A percentile compares a stretch with the other conserved stretches of the same genome.
Conservation (phyloP, 441 rosid genomes). For the Pelargonium australe region DNA sequence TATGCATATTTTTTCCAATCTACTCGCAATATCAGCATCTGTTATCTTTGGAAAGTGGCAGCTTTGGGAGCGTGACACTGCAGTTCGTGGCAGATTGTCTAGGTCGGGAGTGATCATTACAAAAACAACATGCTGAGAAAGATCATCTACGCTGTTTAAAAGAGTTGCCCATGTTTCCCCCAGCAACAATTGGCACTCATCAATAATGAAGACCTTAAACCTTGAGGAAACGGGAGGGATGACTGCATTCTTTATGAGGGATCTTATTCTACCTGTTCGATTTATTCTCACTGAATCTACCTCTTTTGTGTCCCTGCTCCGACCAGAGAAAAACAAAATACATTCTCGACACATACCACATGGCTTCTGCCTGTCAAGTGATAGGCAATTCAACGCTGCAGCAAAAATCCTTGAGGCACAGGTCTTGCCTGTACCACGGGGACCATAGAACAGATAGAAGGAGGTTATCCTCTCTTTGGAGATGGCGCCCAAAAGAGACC, state of each 20-base stretch:
- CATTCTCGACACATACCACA: conserved; percentile 82
- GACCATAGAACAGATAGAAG: conserved; percentile 91
- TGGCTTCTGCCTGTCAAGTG: conserved; percentile 61
- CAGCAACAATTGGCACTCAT: conserved; percentile 87
- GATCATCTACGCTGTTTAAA: conserved; percentile 86
- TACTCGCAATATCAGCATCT: conserved; percentile 63
- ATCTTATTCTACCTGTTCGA: conserved; percentile 55
- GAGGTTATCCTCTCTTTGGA: conserved; percentile 78
- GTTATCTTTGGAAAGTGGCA: conserved; percentile 82
- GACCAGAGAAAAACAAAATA: conserved; percentile 62
- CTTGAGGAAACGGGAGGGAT: conserved; percentile 45
- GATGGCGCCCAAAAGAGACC: conserved; percentile 65
- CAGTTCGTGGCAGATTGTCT: conserved; percentile 76
- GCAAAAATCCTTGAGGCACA: conserved; percentile 82
- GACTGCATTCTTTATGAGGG: conserved; percentile 44
- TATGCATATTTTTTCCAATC: conserved; percentile 59
- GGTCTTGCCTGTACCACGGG: conserved; percentile 96
- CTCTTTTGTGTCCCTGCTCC: conserved; percentile 57
- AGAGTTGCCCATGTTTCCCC: conserved; percentile 80
- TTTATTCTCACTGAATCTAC: conserved; percentile 68
- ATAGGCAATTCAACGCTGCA: conserved; percentile 72
- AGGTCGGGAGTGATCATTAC: conserved; percentile 83
- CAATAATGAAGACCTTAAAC: conserved; percentile 65
- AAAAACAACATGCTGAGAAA: conserved; percentile 62
- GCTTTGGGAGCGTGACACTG: conserved; percentile 84